Base-by-base conservation (phyloP, 805 yeast genomes). In the Lipomyces starkeyi region DNA sequence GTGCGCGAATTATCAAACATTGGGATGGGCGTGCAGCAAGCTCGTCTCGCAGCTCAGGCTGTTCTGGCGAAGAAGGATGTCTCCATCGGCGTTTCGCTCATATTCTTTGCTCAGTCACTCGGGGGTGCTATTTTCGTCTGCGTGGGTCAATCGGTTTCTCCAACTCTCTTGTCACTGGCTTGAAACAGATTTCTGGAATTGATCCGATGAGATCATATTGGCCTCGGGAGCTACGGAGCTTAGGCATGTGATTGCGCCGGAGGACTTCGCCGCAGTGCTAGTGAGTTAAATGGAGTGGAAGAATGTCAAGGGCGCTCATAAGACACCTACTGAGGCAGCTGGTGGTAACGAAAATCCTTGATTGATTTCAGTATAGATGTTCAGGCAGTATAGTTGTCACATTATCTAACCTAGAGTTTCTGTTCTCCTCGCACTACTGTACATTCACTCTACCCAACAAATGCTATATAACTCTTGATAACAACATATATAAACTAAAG, bases 1-100 rank as follows among this genome's bases (percentile, higher is more conserved):
- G 88, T 7, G 75, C 84, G 59, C 74, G 80, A 52, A 71, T 84
- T 49, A 81, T 85, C 77, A 74, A 75, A 53, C 72, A 76, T 81
- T 54, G 90, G 90, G 2, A 8, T 20, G 43, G 35, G 65, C 37
- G 25, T 59, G 55, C 56, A 57, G 22, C 65, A 25, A 13, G 25
- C 64, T 17, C 4, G 11, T 7, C 20, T 62, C 2, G 65, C 65
- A 3, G 64, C 57, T 7, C 68, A 62, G 9, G 34, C 65, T 8
- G 65, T 62, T 2, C 64, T 59, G 29, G 64, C 40, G 17, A 27
- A 14, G 55, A 37, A 37, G 29, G 57, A 62, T 27, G 52, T 62
- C 20, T 14, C 65, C 29, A 58, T 59, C 25, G 65, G 65, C 22
- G 52, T 27, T 22, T 43, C 65, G 20, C 22, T 62, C 20, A 43